Base-by-base conservation (phyloP, 2,329 filamentous ascomycete species). In the Raffaelea ambrosiae region DNA sequence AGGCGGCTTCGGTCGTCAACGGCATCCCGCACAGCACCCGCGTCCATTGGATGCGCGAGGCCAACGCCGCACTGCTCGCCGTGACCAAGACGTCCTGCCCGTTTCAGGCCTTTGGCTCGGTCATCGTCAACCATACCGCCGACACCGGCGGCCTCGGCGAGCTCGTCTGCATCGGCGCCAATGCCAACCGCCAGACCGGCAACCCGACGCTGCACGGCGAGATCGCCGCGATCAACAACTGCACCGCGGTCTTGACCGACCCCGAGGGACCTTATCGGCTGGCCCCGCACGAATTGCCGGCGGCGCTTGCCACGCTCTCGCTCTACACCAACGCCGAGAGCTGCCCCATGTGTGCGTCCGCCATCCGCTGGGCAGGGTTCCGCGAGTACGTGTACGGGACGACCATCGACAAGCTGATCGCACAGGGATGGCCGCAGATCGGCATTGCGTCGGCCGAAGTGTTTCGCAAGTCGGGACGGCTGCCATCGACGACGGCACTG, bases 311-410 rank as follows among this genome's bases (percentile, higher is more conserved):
- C 3, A 53, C 64, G 16, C 58, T 79, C n/a, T 68, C 68, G 5
- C 58, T 79, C 3, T 79, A 79, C 58, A 79, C 75, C 20, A 79
- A 75, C 56, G 75, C 70, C 2, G 75, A 79, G 58, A 71, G 69
- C 48, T 79, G 76, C 57, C 71, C 74, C 7, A 80, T 79, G 71
- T 80, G 76, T 54, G 73, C 76, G 1, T 69, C 72, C 7, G 75
- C 74, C 0, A 76, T 79, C 51, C 68, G 73, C 2, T 79, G 73
- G 72, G 66, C 74, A 0, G 73, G 73, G 0, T 77, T 79, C 61
- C 65, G 62, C 35, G 76, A 78, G 59, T 75, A 74, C 55, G 66
- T 79, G 8, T 79, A 72, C 54, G 74, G 73, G 5, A 77, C 73
- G 1, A 69, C 64, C 22, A 73, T 76, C 50, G 62, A 69, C 21